phyloP scores from a whole-genome alignment of 257 asterid genomes.

The Solanum ossicruentum region DNA sequence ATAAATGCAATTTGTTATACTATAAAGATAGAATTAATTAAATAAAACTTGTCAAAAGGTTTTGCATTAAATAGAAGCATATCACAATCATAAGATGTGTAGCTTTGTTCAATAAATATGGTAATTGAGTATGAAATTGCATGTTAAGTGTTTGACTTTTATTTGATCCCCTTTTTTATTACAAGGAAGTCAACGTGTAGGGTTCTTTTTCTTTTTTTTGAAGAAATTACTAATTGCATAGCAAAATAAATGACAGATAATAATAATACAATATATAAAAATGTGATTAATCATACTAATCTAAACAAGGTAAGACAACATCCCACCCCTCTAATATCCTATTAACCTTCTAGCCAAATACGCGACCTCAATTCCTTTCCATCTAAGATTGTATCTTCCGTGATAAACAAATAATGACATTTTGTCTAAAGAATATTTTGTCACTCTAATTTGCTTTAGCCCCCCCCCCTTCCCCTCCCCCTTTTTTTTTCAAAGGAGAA shows the following conservation, averaged over 20 bases:
- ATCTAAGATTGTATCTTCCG: too few species aligned
- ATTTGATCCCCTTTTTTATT: neutral
- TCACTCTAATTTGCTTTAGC: too few species aligned
- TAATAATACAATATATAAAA: neutral
- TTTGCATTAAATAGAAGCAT: neutral
- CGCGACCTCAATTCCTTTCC: too few species aligned
- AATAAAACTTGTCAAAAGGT: neutral
- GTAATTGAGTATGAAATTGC: neutral
- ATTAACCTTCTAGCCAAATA: too few species aligned
- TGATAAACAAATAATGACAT: neutral
- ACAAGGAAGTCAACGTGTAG: neutral
- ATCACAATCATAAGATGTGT: neutral
- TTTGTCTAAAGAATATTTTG: neutral
- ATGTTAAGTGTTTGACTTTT: neutral
- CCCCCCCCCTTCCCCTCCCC: accelerated
- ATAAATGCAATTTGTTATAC: neutral
- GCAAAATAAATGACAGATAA: too few species aligned
- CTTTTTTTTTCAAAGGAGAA: too few species aligned
- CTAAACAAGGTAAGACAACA: too few species aligned
- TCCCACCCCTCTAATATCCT: too few species aligned
- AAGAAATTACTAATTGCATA: too few species aligned
- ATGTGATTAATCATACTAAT: too few species aligned
- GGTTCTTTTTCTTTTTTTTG: neutral
- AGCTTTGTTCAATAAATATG: neutral
- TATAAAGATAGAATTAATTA: neutral